phyloP scores from a whole-genome alignment of 306 rosid genomes.

The Rosa chinensis region DNA sequence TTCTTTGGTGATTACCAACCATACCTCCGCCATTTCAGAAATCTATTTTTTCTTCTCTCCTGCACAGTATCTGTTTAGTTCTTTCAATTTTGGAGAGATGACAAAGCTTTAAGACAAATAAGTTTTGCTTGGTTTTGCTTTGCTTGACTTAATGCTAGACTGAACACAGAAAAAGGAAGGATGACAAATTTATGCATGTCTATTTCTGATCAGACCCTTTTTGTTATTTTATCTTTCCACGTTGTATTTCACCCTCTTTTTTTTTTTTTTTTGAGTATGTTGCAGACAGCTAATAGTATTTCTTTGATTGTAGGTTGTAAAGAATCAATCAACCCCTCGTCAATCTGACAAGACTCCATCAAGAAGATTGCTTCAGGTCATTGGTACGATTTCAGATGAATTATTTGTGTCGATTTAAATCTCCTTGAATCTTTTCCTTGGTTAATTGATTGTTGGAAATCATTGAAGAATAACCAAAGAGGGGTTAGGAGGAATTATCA shows the following conservation, averaged over 20 bases:
- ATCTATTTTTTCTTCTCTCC: too few relatives aligned
- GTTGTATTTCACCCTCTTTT: conserved; percentile 16
- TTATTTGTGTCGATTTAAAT: neutral
- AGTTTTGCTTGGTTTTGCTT: neutral
- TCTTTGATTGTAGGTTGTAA: conserved; percentile 52
- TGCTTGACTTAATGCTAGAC: neutral
- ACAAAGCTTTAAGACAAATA: too few relatives aligned
- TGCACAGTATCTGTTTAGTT: too few relatives aligned
- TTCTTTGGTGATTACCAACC: too few relatives aligned
- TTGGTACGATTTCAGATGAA: conserved; percentile 61
- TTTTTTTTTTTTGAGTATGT: conserved; percentile 5
- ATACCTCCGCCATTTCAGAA: too few relatives aligned
- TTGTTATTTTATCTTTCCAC: neutral
- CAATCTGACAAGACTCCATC: conserved; percentile 62
- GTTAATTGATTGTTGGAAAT: neutral
- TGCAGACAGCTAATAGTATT: conserved; percentile 29
- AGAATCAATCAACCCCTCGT: conserved; percentile 67
- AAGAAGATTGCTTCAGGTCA: conserved; percentile 83
- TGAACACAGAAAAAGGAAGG: neutral
- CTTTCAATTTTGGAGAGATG: too few relatives aligned
- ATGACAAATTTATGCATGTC: neutral
- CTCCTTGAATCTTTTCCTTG: neutral
- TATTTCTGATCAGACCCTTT: neutral
- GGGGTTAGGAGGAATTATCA: neutral
- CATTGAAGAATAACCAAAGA: neutral